Conservation (phyloP, 441 rosid species). For the Adansonia madagascariensis region DNA sequence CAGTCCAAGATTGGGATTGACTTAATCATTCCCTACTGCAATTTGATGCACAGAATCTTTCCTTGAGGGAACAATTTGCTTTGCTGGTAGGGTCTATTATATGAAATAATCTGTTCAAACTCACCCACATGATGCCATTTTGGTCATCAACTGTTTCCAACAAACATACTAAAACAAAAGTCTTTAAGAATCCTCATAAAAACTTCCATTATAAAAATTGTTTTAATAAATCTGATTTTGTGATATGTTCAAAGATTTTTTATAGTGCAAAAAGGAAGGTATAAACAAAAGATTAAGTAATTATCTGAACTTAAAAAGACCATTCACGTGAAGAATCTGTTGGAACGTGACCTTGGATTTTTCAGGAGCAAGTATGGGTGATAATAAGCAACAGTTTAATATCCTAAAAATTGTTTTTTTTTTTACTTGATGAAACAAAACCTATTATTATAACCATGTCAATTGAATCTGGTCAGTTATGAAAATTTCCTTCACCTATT, state of each 20-base stretch:
- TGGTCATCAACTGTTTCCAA: conserved; percentile 12
- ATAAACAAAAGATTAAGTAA: conserved; percentile 31
- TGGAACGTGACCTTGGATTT: conserved; percentile 42
- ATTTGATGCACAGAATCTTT: conserved; percentile 14
- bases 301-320: conserved; percentile 31
- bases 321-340: conserved; percentile 62
- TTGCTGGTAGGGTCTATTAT: background rate
- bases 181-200: conserved; percentile 1
- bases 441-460: conserved; percentile 41
- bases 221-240: background rate
- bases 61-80: background rate
- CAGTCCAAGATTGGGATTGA: conserved; percentile 44
- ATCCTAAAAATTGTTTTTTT: background rate
- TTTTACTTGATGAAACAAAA: background rate
- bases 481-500: conserved; percentile 41
- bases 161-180: background rate
- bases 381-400: conserved; percentile 30
- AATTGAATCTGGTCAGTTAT: conserved; percentile 44
- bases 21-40: conserved; percentile 35
- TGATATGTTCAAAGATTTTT: conserved; percentile 21
- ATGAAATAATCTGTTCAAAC: conserved; percentile 14
- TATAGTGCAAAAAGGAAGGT: conserved; percentile 23
- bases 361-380: conserved; percentile 38
- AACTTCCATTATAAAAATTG: background rate
- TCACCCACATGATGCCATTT: background rate